Evolutionary conservation across 2,329 filamentous ascomycete species (phyloP), one percentile per base, ranked within the genome.

Genomic region (Cryphonectria nitschkei): DNA sequence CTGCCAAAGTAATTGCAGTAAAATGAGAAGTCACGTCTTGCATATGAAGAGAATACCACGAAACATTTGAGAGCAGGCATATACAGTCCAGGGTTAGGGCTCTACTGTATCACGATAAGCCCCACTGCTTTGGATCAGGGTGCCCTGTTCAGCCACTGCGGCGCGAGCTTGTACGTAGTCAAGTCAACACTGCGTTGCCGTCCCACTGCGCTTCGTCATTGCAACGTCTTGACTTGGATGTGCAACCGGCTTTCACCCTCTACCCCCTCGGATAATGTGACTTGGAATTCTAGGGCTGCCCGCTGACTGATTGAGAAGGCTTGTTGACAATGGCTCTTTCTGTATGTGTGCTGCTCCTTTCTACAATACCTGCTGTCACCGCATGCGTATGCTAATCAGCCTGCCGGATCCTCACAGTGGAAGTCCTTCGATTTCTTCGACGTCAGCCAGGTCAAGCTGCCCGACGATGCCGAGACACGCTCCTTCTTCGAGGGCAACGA

Each of bases 401-500:
- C 22, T 22, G 1, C 6, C 54, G 37, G 11, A 39, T 11, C 6
- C n/a, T 50, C 32, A 32, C 75, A 97, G 95, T 98, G 96, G 95
- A 98, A 98, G 92, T 91, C 92, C 76, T 99, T 99, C 85, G 95
- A 97, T 87, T 99, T 99, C 90, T 98, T 99, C 88, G 94, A 98
- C 83, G 94, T 97, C 81, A 90, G 90, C 80, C 91, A 93, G 80
- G 90, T 98, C 81, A 90, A 92, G 78, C 87, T 95, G 77, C 88
- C 88, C 76, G 92, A 97, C 80, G 91, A 92, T 78, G 93, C 97
- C 79, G 71, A 72, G 13, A 92, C 90, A 79, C 89, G 90, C 76
- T 87, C 90, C 78, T 87, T 94, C 79, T 92, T 97, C 84, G 92
- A 95, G 81, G 92, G 93, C 87, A 89, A 88, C 79, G 93, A 94